A percentile compares a stretch with the other conserved stretches of the same genome.
Evolutionary conservation across 176 grass and related monocot genomes (phyloP).

Genomic region (Otatea glauca): DNA sequence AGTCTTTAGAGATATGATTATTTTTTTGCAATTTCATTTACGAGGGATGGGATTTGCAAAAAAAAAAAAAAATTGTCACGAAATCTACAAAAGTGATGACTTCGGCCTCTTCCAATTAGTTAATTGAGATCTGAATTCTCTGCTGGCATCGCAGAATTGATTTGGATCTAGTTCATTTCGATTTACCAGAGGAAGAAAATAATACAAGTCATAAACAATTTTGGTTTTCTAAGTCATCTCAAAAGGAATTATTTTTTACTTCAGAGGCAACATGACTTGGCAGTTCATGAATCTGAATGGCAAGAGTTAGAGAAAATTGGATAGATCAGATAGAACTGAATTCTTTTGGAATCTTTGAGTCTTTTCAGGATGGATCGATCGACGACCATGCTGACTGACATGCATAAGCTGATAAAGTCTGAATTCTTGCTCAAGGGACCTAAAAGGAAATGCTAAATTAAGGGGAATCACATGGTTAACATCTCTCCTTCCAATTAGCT

Average conservation of each 20-base stretch:
- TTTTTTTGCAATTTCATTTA: too few relatives aligned
- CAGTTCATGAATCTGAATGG: background rate
- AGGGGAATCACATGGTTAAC: background rate
- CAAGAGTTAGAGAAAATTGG: background rate
- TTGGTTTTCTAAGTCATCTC: background rate
- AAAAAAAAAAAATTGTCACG: too few relatives aligned
- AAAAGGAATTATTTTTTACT: background rate
- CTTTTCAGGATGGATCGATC: conserved; percentile 58
- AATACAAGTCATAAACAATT: background rate
- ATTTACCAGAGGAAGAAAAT: background rate
- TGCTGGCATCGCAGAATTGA: background rate
- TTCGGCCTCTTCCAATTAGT: background rate
- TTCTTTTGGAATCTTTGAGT: conserved; percentile 20
- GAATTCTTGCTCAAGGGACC: conserved; percentile 47
- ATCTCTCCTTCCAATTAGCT: background rate
- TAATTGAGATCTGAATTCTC: background rate
- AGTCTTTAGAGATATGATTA: too few relatives aligned
- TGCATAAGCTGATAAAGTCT: conserved; percentile 48
- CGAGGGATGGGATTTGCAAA: too few relatives aligned
- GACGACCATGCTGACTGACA: conserved; percentile 3
- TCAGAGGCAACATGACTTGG: background rate
- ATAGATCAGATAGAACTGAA: background rate
- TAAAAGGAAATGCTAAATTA: conserved; percentile 14
- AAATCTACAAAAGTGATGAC: too few relatives aligned
- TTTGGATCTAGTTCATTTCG: background rate